A percentile compares a stretch with the other conserved stretches of the same genome.
Conservation (phyloP, 352 stramenopile genomes). For the Pythium volutum region DNA sequence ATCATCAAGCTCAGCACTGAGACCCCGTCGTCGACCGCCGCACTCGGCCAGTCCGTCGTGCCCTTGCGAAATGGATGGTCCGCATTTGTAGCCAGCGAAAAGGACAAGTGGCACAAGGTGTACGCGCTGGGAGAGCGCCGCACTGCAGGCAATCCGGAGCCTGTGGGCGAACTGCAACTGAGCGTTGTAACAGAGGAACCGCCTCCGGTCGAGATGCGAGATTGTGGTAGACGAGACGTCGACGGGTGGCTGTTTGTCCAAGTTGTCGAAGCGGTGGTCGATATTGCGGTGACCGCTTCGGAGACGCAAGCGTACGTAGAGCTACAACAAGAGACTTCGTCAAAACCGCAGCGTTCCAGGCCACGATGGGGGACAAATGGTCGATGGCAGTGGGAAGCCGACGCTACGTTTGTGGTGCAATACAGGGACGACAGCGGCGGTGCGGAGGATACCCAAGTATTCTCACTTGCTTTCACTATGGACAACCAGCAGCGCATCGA, state of each 20-base stretch:
- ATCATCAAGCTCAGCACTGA: conserved; percentile 12
- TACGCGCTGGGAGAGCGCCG: conserved; percentile 2
- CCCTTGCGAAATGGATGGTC: conserved; percentile 14
- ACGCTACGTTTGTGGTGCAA: conserved; percentile 3
- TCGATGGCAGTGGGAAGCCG: conserved; percentile 11
- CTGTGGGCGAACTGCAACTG: conserved; percentile 21
- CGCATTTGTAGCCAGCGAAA: conserved; percentile 2
- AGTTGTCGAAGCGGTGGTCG: conserved; percentile 6
- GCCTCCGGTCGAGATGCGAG: neutral
- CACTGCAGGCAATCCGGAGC: conserved; percentile 6
- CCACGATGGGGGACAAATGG: conserved; percentile 2
- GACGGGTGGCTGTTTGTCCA: conserved; percentile 13
- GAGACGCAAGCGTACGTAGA: conserved; percentile 8
- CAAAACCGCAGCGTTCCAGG: conserved; percentile 7
- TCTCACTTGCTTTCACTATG: neutral
- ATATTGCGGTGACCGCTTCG: neutral
- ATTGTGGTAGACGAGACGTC: neutral
- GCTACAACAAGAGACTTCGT: neutral
- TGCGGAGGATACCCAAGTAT: neutral
- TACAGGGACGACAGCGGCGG: neutral
- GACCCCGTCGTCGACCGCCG: no score
- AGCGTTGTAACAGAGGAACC: conserved; percentile 4
- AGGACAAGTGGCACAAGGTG: conserved; percentile 21
- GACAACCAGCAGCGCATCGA: neutral
- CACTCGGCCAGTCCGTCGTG: conserved; percentile 13